Evolutionary conservation across 805 yeast species (phyloP).

Genomic region (Candida parachauliodes): DNA sequence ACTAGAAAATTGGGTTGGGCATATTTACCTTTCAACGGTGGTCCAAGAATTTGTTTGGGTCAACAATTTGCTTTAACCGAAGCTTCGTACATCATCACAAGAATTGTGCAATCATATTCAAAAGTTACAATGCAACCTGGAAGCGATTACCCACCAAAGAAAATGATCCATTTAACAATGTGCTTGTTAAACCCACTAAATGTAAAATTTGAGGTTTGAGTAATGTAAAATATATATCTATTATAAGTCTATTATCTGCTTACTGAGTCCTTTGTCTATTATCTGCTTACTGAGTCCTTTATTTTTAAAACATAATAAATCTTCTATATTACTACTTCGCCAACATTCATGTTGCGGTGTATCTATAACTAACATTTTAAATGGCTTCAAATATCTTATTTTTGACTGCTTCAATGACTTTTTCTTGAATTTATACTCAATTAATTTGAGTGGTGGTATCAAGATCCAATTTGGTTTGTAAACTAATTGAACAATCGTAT

Average conservation of each 20-base stretch:
- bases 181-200: slow-evolving; percentile 22
- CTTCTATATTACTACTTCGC: slow-evolving; percentile 1
- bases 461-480: slow-evolving; percentile 8
- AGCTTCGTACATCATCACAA: slow-evolving; percentile 43
- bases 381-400: slow-evolving; percentile 2
- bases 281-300: slow-evolving; percentile 1
- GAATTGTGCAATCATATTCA: slow-evolving; percentile 29
- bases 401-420: neutral
- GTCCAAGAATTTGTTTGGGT: slow-evolving; percentile 55
- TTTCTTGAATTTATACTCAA: slow-evolving; percentile 1
- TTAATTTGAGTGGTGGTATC: slow-evolving; percentile 4
- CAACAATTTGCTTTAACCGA: slow-evolving; percentile 57
- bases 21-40: slow-evolving; percentile 52
- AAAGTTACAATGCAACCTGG: slow-evolving; percentile 16
- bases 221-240: neutral
- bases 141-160: slow-evolving; percentile 28
- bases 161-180: slow-evolving; percentile 26
- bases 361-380: slow-evolving; percentile 8
- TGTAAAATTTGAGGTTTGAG: slow-evolving; percentile 8
- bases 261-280: slow-evolving; percentile 1
- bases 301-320: slow-evolving; percentile 4
- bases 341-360: slow-evolving; percentile 10
- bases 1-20: slow-evolving; percentile 42
- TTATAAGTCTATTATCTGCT: slow-evolving; percentile 1
- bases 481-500: slow-evolving; percentile 8